Conservation (phyloP, 192 early-diverging fungal genomes). For the Blastocladiella britannica region DNA sequence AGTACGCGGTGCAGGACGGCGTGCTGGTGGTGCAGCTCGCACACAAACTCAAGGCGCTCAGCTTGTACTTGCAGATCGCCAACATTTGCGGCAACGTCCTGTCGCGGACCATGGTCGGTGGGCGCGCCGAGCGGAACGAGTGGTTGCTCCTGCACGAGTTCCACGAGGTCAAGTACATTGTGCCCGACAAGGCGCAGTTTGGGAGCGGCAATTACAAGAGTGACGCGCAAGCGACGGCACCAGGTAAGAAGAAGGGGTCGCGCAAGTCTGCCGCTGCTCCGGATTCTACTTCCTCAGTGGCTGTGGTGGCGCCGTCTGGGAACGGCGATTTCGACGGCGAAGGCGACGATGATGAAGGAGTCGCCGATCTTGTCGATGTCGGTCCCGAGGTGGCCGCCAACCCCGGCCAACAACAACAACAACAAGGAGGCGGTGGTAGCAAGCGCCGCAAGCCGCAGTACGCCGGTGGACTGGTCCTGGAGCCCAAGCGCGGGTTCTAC, state of each 20-base stretch:
- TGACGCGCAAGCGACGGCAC: conserved; percentile 8
- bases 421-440: conserved; percentile 2
- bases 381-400: conserved; percentile 5
- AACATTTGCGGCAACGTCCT: conserved; percentile 85
- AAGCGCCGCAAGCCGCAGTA: conserved; percentile 74
- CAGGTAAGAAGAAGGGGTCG: not conserved
- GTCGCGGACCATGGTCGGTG: conserved; percentile 72
- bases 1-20: conserved; percentile 63
- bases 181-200: conserved; percentile 54
- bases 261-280: conserved; percentile 4
- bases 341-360: conserved; percentile 7
- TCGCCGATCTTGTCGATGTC: conserved; percentile 7
- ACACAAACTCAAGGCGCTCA: conserved; percentile 71
- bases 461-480: conserved; percentile 84
- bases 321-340: conserved; percentile 9
- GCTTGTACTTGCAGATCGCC: conserved; percentile 81
- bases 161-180: conserved; percentile 70
- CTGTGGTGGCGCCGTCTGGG: not conserved
- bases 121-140: conserved; percentile 86
- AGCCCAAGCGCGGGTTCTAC: conserved; percentile 93
- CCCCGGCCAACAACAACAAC: too few species aligned
- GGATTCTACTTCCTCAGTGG: too few species aligned
- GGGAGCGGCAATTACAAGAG: conserved; percentile 6
- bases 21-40: conserved; percentile 61
- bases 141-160: conserved; percentile 90